phyloP scores from a whole-genome alignment of 2,329 filamentous ascomycete species.

The Fusarium cyanostomum region DNA sequence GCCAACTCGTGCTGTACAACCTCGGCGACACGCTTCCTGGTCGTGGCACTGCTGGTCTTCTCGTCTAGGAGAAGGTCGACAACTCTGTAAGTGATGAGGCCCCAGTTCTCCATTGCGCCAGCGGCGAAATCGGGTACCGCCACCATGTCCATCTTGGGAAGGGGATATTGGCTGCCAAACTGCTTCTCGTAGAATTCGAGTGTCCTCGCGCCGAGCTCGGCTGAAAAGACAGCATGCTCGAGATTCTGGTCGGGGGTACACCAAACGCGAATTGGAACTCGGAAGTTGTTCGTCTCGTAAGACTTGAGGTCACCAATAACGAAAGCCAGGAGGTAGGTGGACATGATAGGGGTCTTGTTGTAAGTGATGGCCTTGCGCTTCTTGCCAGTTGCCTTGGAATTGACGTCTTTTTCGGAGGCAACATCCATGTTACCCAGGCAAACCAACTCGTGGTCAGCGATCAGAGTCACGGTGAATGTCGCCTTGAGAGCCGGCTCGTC shows the following conservation, averaged over 20 bases:
- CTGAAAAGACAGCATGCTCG: conserved; percentile 88
- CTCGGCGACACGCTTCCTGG: conserved; percentile 92
- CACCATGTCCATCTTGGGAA: conserved; percentile 61
- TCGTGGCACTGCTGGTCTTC: conserved; percentile 86
- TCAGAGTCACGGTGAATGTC: conserved; percentile 87
- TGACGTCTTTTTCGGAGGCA: conserved; percentile 77
- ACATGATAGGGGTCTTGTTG: conserved; percentile 93
- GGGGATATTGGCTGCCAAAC: conserved; percentile 80
- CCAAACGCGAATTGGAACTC: conserved; percentile 92
- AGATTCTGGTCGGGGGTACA: conserved; percentile 90
- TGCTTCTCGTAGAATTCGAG: conserved; percentile 95
- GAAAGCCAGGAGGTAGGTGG: conserved; percentile 93
- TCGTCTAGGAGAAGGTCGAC: conserved; percentile 86
- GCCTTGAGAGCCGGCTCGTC: conserved; percentile 96
- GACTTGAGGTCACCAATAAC: conserved; percentile 94
- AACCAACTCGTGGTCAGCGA: conserved; percentile 89
- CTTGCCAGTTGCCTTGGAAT: conserved; percentile 65
- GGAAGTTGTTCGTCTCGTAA: conserved; percentile 91
- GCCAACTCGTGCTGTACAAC: conserved; percentile 97
- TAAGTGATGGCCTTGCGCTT: conserved; percentile 90
- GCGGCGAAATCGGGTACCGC: conserved; percentile 94
- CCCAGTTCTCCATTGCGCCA: conserved; percentile 99
- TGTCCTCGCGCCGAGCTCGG: conserved; percentile 88
- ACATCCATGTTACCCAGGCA: conserved; percentile 98
- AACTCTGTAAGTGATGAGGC: conserved; percentile 91